phyloP scores from a whole-genome alignment of 2,329 filamentous ascomycete genomes.

The Alternaria ventricosa region DNA sequence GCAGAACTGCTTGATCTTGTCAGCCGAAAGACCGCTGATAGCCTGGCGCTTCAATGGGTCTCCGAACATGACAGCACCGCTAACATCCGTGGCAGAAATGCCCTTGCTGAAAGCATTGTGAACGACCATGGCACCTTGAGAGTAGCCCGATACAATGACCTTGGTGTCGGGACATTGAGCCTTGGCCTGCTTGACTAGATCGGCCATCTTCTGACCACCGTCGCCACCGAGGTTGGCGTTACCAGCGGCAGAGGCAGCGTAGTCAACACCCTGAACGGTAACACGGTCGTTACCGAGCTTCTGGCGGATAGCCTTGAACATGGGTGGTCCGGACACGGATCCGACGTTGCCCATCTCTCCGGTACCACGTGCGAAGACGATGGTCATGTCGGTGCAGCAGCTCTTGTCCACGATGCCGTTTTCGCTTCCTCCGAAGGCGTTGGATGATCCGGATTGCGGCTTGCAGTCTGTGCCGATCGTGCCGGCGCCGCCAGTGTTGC shows the following conservation, averaged over 20 bases:
- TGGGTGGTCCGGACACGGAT: slow-evolving; percentile 49
- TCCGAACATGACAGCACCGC: slow-evolving; percentile 38
- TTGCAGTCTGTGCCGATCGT: slow-evolving; percentile 33
- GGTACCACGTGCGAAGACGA: slow-evolving; percentile 55
- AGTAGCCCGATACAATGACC: slow-evolving; percentile 42
- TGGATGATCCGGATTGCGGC: slow-evolving; percentile 20
- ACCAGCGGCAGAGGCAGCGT: slow-evolving; percentile 36
- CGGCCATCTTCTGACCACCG: slow-evolving; percentile 37
- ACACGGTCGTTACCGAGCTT: slow-evolving; percentile 37
- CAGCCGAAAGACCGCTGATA: slow-evolving; percentile 23
- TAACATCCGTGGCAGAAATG: slow-evolving; percentile 28
- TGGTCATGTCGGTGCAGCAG: slow-evolving; percentile 52
- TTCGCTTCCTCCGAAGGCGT: slow-evolving; percentile 37
- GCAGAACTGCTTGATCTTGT: slow-evolving; percentile 39
- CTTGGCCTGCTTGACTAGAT: slow-evolving; percentile 30
- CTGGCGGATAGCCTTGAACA: slow-evolving; percentile 36
- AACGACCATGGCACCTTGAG: slow-evolving; percentile 44
- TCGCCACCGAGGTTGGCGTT: slow-evolving; percentile 33
- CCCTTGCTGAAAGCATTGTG: slow-evolving; percentile 39
- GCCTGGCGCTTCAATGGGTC: slow-evolving; percentile 39
- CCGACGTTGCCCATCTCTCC: slow-evolving; percentile 54
- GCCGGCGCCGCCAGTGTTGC: slow-evolving; percentile 5
- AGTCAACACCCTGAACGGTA: slow-evolving; percentile 42
- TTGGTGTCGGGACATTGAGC: slow-evolving; percentile 41
- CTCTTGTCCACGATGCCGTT: slow-evolving; percentile 50